Evolutionary conservation across 495 filamentous ascomycete species (phyloP), one percentile per base, ranked within the genome.

Genomic region (Aspergillus asperescens): DNA sequence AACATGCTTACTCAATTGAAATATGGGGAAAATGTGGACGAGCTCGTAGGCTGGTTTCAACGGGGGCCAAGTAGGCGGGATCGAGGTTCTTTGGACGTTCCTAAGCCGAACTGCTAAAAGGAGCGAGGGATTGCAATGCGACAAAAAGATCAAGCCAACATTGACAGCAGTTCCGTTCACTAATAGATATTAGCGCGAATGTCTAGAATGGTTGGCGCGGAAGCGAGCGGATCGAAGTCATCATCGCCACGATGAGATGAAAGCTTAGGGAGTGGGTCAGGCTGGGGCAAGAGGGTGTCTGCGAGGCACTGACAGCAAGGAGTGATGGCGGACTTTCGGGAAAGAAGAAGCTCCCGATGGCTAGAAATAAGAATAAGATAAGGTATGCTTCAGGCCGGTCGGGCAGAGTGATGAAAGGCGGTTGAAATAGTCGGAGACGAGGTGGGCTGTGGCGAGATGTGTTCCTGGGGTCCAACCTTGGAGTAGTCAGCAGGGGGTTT

Each of bases 1-100:
- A 71, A 60, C 71, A 74, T 72, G 31, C 59, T 69, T 64, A 3
- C 29, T 23, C 20, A 18, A 22, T 37, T 16, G 38, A 16, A 15
- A 39, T n/a, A 8, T 16, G 9, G 43, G 34, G 18, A 25, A 22
- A 28, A 20, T 20, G n/a, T n/a, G 9, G 37, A 25, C 20, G 7
- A 52, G 29, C 15, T n/a, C 20, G 28, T n/a, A 28, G 18, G 19
- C 41, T 45, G 40, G 50, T 22, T 35, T 29, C 3, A 13, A 18
- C n/a, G 1, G 28, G 23, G 34, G 4, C n/a, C 2, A 12, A 22
- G 15, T 32, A 16, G 15, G 4, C 28, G 16, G 15, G 27, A 8
- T 20, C 4, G 16, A 1, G 15, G 15, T 18, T 13, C 27, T 29
- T 35, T 31, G 16, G 10, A 12, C 9, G 28, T 8, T 12, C 39